phyloP scores from a whole-genome alignment of 2,329 filamentous ascomycete species.

The Thelonectria discophora region DNA sequence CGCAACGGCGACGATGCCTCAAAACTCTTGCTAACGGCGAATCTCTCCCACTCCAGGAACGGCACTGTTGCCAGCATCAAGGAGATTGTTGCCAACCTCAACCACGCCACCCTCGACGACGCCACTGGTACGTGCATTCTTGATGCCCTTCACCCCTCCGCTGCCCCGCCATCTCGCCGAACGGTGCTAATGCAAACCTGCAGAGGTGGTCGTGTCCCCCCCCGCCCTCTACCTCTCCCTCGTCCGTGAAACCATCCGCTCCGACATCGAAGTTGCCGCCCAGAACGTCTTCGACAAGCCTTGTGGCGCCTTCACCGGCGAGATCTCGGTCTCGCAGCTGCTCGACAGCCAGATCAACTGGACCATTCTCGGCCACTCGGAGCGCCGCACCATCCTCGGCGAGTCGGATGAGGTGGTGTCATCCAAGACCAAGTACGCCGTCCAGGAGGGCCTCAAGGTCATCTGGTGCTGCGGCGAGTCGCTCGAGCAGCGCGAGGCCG shows the following conservation, averaged over 20 bases:
- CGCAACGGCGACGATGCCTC: slow-evolving; percentile 36
- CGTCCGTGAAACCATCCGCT: slow-evolving; percentile 79
- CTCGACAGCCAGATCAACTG: slow-evolving; percentile 89
- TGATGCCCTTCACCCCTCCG: background rate
- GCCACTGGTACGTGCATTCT: slow-evolving; percentile 69
- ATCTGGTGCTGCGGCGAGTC: slow-evolving; percentile 98
- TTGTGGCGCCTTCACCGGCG: slow-evolving; percentile 95
- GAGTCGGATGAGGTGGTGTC: slow-evolving; percentile 89
- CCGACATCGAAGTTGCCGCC: slow-evolving; percentile 84
- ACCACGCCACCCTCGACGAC: slow-evolving; percentile 81
- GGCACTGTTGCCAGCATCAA: slow-evolving; percentile 90
- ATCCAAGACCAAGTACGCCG: slow-evolving; percentile 91
- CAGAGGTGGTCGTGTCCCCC: slow-evolving; percentile 95
- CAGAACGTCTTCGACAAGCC: slow-evolving; percentile 99
- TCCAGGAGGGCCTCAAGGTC: slow-evolving; percentile 86
- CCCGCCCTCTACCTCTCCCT: slow-evolving; percentile 90
- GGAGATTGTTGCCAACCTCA: slow-evolving; percentile 88
- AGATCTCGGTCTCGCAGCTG: slow-evolving; percentile 92
- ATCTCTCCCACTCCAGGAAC: slow-evolving; percentile 71
- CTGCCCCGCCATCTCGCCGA: slow-evolving; percentile 12
- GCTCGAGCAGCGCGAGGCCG: slow-evolving; percentile 87
- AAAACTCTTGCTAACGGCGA: slow-evolving; percentile 23
- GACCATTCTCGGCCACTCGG: slow-evolving; percentile 93
- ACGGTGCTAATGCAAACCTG: slow-evolving; percentile 19
- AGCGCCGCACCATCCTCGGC: slow-evolving; percentile 88